A percentile compares a stretch with the other conserved stretches of the same genome.
Evolutionary conservation across 1,284 basidiomycete species (phyloP).

Genomic region (Moesziomyces aphidis): DNA sequence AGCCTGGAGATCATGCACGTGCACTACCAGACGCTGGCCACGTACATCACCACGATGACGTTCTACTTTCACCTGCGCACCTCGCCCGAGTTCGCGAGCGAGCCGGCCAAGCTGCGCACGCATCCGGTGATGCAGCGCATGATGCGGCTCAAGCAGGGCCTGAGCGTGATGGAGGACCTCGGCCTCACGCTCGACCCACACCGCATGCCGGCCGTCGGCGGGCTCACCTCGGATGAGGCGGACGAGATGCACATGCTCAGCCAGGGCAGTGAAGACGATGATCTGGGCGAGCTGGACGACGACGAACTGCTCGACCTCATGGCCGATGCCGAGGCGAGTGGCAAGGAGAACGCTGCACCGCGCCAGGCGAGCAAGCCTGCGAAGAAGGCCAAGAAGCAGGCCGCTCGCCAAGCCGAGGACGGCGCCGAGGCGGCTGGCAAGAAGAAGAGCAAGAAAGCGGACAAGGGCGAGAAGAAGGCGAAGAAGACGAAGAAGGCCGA

Average conservation of each 20-base stretch:
- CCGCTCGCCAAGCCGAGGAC: conserved; percentile 7
- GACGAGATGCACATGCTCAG: conserved; percentile 50
- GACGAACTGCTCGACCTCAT: conserved; percentile 56
- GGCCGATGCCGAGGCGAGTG: conserved; percentile 45
- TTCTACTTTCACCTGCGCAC: conserved; percentile 89
- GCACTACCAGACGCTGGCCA: conserved; percentile 77
- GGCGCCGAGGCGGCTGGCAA: conserved; percentile 7
- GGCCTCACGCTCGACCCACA: conserved; percentile 56
- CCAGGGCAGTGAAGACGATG: conserved; percentile 52
- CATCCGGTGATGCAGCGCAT: conserved; percentile 83
- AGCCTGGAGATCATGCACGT: conserved; percentile 65
- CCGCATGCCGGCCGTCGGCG: conserved; percentile 16
- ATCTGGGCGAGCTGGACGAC: conserved; percentile 52
- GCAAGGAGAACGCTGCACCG: conserved; percentile 44
- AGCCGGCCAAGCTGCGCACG: conserved; percentile 45
- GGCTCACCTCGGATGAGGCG: conserved; percentile 29
- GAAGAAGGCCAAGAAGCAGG: conserved; percentile 22
- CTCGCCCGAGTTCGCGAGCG: conserved; percentile 68
- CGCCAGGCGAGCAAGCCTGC: conserved; percentile 14
- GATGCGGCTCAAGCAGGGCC: conserved; percentile 83
- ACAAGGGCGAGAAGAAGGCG: conserved; percentile 7
- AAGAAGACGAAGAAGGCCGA: conserved; percentile 24
- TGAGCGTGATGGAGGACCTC: conserved; percentile 75
- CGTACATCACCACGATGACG: conserved; percentile 89
- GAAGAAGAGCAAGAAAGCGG: conserved; percentile 3